These are phyloP conservation scores for Stagonosporopsis vannaccii DNA, from an alignment of 2,329 filamentous ascomycete genomes.

Conservation along the genomic window DNA sequence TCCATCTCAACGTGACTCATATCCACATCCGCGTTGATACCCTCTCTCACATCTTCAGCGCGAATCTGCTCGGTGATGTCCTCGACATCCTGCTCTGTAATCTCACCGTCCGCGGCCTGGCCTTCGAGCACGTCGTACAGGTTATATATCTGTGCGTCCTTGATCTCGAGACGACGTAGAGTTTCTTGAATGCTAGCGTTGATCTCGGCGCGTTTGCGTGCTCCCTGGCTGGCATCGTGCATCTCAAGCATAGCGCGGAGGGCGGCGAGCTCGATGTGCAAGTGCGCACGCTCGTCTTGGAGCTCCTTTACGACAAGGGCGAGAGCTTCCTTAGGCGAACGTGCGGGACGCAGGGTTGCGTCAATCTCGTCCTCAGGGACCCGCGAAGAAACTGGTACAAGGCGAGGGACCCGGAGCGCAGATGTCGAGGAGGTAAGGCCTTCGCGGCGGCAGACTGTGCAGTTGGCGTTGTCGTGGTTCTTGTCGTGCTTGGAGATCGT, in stretches of 20 bases:
- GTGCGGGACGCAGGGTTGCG: slow-evolving; percentile 66
- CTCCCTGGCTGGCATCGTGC: slow-evolving; percentile 67
- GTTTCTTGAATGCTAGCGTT: slow-evolving; percentile 68
- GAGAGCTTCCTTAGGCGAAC: slow-evolving; percentile 74
- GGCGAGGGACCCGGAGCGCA: slow-evolving; percentile 55
- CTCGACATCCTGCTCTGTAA: slow-evolving; percentile 51
- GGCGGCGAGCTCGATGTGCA: slow-evolving; percentile 72
- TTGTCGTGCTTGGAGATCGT: slow-evolving; percentile 42
- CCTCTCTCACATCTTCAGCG: slow-evolving; percentile 42
- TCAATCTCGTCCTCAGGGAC: slow-evolving; percentile 61
- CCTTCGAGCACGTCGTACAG: slow-evolving; percentile 85
- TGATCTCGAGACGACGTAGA: slow-evolving; percentile 71
- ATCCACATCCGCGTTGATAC: slow-evolving; percentile 5
- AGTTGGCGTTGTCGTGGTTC: slow-evolving; percentile 61
- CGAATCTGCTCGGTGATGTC: slow-evolving; percentile 53
- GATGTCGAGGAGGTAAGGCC: slow-evolving; percentile 39
- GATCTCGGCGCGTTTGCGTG: slow-evolving; percentile 68
- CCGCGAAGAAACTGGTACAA: slow-evolving; percentile 59
- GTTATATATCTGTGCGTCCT: slow-evolving; percentile 81
- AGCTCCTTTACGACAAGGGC: slow-evolving; percentile 84
- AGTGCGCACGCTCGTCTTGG: slow-evolving; percentile 78
- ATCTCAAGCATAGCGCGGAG: slow-evolving; percentile 67
- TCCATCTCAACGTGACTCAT: slow-evolving; percentile 34
- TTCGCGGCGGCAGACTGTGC: slow-evolving; percentile 63
- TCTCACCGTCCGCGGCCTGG: slow-evolving; percentile 67